Base-by-base conservation (phyloP, 2,329 filamentous ascomycete genomes). In the Diaporthe citrichinensis region DNA sequence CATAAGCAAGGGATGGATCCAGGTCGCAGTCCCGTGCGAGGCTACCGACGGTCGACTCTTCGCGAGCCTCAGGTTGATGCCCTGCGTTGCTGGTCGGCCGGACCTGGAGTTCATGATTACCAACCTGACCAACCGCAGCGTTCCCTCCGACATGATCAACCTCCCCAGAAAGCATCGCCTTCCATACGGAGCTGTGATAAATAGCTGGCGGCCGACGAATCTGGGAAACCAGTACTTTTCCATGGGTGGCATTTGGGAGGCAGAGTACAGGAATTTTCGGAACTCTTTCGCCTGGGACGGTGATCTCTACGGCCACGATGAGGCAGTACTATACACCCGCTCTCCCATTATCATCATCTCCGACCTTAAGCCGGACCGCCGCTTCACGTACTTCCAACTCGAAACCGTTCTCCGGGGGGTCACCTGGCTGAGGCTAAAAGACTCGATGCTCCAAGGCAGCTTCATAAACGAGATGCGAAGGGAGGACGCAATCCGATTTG, bases 281-380 rank as follows among this genome's bases (percentile, higher is more conserved):
- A 23, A 49, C 8, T 74, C 74, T 10, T 77, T 76, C 44, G 76
- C 76, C 5, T 76, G 74, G 10, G 74, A 77, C 10, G 76, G 76
- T 25, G 76, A 77, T 28, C 31, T 77, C 23, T 76, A 77, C 23
- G 74, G 76, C 31, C 75, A 74, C 57, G 73, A 76, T 34, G 76
- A 76, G 49, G 76, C 76, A 1, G 41, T 77, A 0, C 4, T 75
- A 4, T 76, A 76, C 23, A 74, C 71, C 1, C 76, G 74, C 3
- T 39, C 62, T 10, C 74, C 44, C 39, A 44, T 74, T 23, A 51
- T 71, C 17, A 74, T 74, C 6, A 28, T 74, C 55, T 71, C 34
- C 0, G 55, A 46, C 25, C 44, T 39, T 2, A 62, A 46, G 55
- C 46, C 46, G 2, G 34, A 49, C 6, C 28, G 51, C 3, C 62